Evolutionary conservation across 164 flowering plant genomes (phyloP), one percentile per base, ranked within the genome.

Genomic region (Hamamelis virginiana): DNA sequence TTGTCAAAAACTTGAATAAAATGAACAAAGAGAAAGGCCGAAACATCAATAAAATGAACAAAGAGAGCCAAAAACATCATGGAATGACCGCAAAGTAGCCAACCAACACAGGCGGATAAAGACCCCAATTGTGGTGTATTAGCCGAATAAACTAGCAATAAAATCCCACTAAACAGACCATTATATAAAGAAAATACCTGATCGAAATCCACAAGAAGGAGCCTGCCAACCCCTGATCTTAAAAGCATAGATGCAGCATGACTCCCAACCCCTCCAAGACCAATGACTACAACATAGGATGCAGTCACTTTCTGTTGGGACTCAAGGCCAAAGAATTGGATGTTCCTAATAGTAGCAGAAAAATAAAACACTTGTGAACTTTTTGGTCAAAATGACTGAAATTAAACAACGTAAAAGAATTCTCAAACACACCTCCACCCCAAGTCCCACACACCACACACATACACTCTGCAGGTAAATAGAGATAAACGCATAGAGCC

Each of bases 181-280:
- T 14, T 25, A 26, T 18, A 14, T 0, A 48, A 12, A 64, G 12
- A 72, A 69, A 5, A 59, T 67, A 91, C 98, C 97, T 95, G 99
- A 70, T 95, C 99, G 82, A 95, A 95, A 79, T 95, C 99, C 23
- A 95, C 97, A 65, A 95, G 90, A 44, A 88, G 91, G 28, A 95
- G 91, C 79, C 82, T 86, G 41, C 98, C 93, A 68, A 95, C 88
- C 51, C 99, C 98, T 53, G 99, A 91, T 75, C 99, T 87, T 84
- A 95, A 78, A 80, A 92, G 95, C 98, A 95, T 95, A 18, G 85
- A 80, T 60, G 99, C 97, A 77, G 98, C 98, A 83, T 95, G 99
- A 70, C 99, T 95, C 55, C 99, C 99, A 55, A 95, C 98, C 64
- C 99, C 98, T 67, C 99, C 99, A 73, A 95, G 94, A 65, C 99